phyloP scores from a whole-genome alignment of 164 flowering plant genomes.

The Kalanchoe fedtschenkoi region DNA sequence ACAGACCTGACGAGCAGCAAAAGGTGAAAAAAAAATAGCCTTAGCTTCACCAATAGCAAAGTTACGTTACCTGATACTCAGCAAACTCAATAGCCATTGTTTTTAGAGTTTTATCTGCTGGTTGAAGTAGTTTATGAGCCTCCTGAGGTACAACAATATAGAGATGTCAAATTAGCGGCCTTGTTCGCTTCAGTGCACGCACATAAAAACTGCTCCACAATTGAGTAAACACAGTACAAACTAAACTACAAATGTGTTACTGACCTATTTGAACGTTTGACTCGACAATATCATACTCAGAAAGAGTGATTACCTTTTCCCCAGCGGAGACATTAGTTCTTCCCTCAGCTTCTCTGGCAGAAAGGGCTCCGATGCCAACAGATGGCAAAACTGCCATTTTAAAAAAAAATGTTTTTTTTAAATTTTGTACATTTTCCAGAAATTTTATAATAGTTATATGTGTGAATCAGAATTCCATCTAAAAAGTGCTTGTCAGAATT shows the following conservation, averaged over 20 bases:
- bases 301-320: conserved; percentile 53
- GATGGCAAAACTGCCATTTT: conserved; percentile 88
- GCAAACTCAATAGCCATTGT: conserved; percentile 96
- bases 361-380: conserved; percentile 83
- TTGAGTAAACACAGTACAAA: neutral
- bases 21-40: neutral
- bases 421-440: too few relatives aligned
- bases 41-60: neutral
- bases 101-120: conserved; percentile 79
- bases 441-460: too few relatives aligned
- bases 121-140: conserved; percentile 84
- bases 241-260: too few relatives aligned
- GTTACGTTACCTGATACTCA: conserved; percentile 69
- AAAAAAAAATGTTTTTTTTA: too few relatives aligned
- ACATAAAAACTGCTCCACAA: neutral
- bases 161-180: neutral
- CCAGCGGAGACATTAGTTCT: conserved; percentile 67
- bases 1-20: conserved; percentile 57
- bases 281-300: neutral
- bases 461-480: too few relatives aligned
- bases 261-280: neutral
- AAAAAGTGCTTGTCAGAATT: too few relatives aligned
- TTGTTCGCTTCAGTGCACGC: neutral
- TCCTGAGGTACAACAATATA: conserved; percentile 38
- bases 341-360: conserved; percentile 94